Evolutionary conservation across 805 yeast species (phyloP).

Genomic region (Suhomyces sp.): DNA sequence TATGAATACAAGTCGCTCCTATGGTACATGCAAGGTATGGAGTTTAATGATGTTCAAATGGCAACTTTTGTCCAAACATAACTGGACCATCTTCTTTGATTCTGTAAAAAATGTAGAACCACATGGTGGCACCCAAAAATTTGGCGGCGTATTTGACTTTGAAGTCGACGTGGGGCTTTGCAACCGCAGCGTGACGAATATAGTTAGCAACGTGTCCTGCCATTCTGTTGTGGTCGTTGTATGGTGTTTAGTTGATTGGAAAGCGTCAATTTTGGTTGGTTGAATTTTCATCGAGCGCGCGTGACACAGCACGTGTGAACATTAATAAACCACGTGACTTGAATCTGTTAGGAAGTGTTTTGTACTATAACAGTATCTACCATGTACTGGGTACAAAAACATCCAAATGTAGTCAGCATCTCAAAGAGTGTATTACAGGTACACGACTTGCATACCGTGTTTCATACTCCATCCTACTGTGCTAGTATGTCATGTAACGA

Average conservation of each 20-base stretch:
- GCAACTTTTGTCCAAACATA: conserved; percentile 47
- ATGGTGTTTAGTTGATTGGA: background rate
- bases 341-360: too few species aligned
- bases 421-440: too few species aligned
- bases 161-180: conserved; percentile 62
- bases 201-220: conserved; percentile 43
- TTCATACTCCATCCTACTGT: too few species aligned
- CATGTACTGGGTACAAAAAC: too few species aligned
- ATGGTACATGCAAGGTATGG: background rate
- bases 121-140: conserved; percentile 77
- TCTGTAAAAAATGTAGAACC: conserved; percentile 86
- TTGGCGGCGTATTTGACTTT: conserved; percentile 60
- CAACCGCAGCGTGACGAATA: conserved; percentile 57
- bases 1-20: background rate
- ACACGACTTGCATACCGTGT: too few species aligned
- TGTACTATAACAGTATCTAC: too few species aligned
- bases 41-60: conserved; percentile 36
- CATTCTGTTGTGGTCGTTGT: conserved; percentile 20
- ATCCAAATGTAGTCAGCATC: too few species aligned
- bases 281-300: background rate
- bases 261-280: conserved; percentile 7
- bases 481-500: too few species aligned
- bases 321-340: too few species aligned
- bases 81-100: conserved; percentile 68
- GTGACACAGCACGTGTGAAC: background rate